phyloP scores from a whole-genome alignment of 768 basidiomycete species.

The Boletus patriciae region DNA sequence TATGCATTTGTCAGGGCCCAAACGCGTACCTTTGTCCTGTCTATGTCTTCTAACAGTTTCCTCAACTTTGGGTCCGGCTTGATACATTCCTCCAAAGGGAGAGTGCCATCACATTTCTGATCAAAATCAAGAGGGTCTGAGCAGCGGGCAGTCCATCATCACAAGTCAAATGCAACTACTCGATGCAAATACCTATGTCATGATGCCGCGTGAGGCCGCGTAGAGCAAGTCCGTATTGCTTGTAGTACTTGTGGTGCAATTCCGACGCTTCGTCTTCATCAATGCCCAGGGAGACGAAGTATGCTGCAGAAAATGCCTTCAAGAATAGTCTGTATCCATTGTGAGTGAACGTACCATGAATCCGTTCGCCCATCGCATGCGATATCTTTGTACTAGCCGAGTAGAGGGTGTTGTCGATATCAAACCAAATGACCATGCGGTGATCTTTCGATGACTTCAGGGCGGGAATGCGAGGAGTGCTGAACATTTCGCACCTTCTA shows the following conservation, averaged over 20 bases:
- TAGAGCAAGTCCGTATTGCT: constrained; percentile 78
- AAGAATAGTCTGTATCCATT: background rate
- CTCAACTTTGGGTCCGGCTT: constrained; percentile 59
- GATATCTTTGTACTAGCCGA: constrained; percentile 73
- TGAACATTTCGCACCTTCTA: constrained; percentile 25
- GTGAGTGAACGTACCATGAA: constrained; percentile 55
- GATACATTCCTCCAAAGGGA: constrained; percentile 81
- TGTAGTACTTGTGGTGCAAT: constrained; percentile 73
- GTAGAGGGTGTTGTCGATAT: constrained; percentile 89
- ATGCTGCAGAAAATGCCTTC: constrained; percentile 44
- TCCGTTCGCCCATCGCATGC: constrained; percentile 75
- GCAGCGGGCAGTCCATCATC: background rate
- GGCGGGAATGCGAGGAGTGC: background rate
- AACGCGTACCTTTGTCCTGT: constrained; percentile 71
- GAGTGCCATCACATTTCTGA: constrained; percentile 75
- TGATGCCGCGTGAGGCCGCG: constrained; percentile 78
- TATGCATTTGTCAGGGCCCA: constrained; percentile 91
- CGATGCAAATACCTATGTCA: constrained; percentile 53
- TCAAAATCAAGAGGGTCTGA: constrained; percentile 84
- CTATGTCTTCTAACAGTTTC: constrained; percentile 74
- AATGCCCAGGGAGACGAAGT: constrained; percentile 73
- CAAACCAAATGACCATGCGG: constrained; percentile 70
- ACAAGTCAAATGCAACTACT: background rate
- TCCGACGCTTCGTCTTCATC: constrained; percentile 64
- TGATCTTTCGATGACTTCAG: constrained; percentile 42